A percentile compares a stretch with the other conserved stretches of the same genome.
Evolutionary conservation across 192 early-diverging fungal species (phyloP).

Genomic region (Coemansia sp.): DNA sequence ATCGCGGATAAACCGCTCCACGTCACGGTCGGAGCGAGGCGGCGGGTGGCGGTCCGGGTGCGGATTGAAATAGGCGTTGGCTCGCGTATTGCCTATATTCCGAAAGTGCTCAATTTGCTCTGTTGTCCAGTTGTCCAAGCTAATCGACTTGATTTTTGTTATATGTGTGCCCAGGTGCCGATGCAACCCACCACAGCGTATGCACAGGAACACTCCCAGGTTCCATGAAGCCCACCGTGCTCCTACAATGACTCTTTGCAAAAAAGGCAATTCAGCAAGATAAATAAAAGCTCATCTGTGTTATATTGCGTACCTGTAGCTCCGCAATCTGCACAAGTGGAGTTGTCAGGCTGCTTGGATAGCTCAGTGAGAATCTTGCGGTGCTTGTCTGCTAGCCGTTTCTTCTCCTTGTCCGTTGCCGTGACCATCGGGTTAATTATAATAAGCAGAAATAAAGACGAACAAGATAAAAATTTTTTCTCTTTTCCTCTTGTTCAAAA

Average conservation of each 20-base stretch:
- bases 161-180: conserved; percentile 87
- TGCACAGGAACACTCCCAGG: conserved; percentile 91
- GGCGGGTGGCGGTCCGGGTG: conserved; percentile 64
- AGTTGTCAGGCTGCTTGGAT: conserved; percentile 67
- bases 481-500: conserved; percentile 1
- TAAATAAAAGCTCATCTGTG: background rate
- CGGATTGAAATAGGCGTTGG: conserved; percentile 69
- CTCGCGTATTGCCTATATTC: conserved; percentile 62
- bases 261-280: background rate
- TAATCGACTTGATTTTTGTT: conserved; percentile 86
- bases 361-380: conserved; percentile 66
- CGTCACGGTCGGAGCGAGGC: conserved; percentile 69
- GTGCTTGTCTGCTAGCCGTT: conserved; percentile 67
- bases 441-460: background rate
- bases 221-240: conserved; percentile 89
- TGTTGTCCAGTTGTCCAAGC: conserved; percentile 84
- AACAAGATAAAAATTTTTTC: background rate
- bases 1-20: conserved; percentile 86
- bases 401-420: conserved; percentile 56
- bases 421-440: conserved; percentile 31
- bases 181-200: conserved; percentile 81
- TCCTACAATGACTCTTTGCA: conserved; percentile 45
- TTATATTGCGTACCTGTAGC: conserved; percentile 56
- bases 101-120: conserved; percentile 71
- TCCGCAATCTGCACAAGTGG: conserved; percentile 73